Conservation (phyloP, 306 rosid genomes). For the Crotalaria pallida region DNA sequence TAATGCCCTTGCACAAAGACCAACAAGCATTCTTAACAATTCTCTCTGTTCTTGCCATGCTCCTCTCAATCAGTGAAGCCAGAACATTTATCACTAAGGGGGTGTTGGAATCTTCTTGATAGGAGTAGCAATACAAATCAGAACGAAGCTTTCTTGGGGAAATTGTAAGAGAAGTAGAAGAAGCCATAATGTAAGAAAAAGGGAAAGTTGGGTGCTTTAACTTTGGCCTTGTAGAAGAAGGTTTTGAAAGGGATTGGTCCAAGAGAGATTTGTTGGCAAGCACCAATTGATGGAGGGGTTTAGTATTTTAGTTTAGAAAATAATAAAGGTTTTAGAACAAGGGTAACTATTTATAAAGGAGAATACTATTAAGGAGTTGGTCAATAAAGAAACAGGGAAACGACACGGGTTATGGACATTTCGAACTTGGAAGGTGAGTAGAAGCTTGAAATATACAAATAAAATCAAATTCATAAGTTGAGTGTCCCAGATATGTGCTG, state of each 20-base stretch:
- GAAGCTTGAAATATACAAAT: constrained; percentile 30
- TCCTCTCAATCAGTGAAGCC: constrained; percentile 84
- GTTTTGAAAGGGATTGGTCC: background rate
- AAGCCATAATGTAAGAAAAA: constrained; percentile 31
- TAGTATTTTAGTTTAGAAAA: background rate
- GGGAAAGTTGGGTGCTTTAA: background rate
- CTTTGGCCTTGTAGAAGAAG: background rate
- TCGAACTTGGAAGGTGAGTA: constrained; percentile 82
- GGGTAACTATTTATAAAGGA: constrained; percentile 14
- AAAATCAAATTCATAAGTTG: constrained; percentile 23
- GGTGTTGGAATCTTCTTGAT: constrained; percentile 48
- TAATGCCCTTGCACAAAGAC: constrained; percentile 36
- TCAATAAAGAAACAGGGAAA: background rate
- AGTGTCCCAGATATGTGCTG: constrained; percentile 31
- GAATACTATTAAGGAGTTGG: constrained; percentile 10
- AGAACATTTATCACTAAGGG: constrained; percentile 73
- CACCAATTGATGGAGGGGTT: constrained; percentile 8
- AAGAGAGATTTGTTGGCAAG: background rate
- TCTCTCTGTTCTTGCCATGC: constrained; percentile 75
- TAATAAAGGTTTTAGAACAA: background rate
- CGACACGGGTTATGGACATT: constrained; percentile 31
- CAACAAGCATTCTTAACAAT: constrained; percentile 45
- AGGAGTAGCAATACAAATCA: constrained; percentile 65
- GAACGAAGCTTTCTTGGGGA: constrained; percentile 87
- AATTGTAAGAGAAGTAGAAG: constrained; percentile 40